These are phyloP conservation scores for Ceratocystis harringtonii DNA, from an alignment of 2,329 filamentous ascomycete genomes.

Conservation along the genomic window DNA sequence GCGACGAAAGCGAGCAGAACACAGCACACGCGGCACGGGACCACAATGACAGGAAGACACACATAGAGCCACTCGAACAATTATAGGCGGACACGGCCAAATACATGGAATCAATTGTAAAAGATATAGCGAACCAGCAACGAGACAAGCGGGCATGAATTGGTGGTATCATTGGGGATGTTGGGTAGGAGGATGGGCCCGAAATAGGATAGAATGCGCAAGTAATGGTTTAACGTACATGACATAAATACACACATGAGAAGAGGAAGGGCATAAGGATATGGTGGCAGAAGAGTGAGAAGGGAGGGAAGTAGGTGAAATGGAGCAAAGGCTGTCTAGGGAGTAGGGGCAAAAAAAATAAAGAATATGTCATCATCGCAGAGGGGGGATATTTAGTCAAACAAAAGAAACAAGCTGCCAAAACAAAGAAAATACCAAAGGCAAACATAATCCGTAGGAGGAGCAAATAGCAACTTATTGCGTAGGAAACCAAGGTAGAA, in stretches of 20 bases:
- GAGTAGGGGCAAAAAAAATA: background rate
- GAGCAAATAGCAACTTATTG: background rate
- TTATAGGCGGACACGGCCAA: background rate
- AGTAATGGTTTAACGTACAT: conserved; percentile 5
- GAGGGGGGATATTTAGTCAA: background rate
- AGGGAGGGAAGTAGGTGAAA: background rate
- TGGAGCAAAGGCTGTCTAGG: background rate
- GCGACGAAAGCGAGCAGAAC: conserved; percentile 52
- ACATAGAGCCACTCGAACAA: background rate
- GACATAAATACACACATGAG: conserved; percentile 8
- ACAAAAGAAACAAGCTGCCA: background rate
- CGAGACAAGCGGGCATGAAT: background rate
- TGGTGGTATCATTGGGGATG: conserved; percentile 2
- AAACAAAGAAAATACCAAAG: background rate
- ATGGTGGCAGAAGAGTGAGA: background rate
- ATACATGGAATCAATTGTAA: background rate
- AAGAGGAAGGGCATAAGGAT: background rate
- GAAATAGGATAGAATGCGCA: conserved; percentile 7
- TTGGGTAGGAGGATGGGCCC: background rate
- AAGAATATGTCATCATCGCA: background rate
- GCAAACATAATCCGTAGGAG: background rate
- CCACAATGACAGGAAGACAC: background rate
- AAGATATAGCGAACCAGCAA: background rate
- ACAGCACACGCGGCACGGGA: background rate
- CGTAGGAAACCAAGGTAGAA: no score